Conservation (phyloP, 176 grass and related monocot genomes). For the Phragmites australis region DNA sequence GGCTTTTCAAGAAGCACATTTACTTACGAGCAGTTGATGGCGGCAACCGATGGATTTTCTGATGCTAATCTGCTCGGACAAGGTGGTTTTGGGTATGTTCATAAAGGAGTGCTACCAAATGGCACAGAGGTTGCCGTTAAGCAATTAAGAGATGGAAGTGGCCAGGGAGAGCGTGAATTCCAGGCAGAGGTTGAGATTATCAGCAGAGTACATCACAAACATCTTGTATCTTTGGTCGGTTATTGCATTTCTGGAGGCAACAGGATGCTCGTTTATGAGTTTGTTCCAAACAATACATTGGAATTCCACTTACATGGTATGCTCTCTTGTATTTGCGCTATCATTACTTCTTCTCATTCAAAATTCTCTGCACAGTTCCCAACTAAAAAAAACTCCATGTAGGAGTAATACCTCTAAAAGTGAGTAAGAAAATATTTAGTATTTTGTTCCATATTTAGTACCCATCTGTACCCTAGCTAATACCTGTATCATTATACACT, state of each 20-base stretch:
- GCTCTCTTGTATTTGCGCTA: constrained; percentile 10
- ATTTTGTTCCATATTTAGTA: constrained; percentile 16
- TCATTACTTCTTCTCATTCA: background rate
- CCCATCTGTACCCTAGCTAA: background rate
- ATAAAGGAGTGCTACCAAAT: constrained; percentile 73
- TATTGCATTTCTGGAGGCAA: constrained; percentile 70
- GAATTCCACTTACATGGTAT: constrained; percentile 80
- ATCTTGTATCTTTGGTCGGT: constrained; percentile 75
- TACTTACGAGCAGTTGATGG: constrained; percentile 56
- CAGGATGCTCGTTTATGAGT: constrained; percentile 79
- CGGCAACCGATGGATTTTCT: constrained; percentile 65
- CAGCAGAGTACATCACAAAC: constrained; percentile 82
- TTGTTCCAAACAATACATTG: constrained; percentile 73
- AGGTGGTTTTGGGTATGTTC: constrained; percentile 86
- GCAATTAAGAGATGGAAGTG: constrained; percentile 68
- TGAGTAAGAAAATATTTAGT: background rate
- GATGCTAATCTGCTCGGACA: constrained; percentile 78
- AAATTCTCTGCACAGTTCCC: background rate
- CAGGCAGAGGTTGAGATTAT: constrained; percentile 83
- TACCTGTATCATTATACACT: background rate
- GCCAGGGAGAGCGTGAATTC: constrained; percentile 80
- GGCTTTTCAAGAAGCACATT: constrained; percentile 63
- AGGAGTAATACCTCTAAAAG: background rate
- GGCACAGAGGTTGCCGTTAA: constrained; percentile 79
- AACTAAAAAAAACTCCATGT: too few relatives aligned